Base-by-base conservation (phyloP, 164 flowering plant genomes). In the Nymphaea colorata region DNA sequence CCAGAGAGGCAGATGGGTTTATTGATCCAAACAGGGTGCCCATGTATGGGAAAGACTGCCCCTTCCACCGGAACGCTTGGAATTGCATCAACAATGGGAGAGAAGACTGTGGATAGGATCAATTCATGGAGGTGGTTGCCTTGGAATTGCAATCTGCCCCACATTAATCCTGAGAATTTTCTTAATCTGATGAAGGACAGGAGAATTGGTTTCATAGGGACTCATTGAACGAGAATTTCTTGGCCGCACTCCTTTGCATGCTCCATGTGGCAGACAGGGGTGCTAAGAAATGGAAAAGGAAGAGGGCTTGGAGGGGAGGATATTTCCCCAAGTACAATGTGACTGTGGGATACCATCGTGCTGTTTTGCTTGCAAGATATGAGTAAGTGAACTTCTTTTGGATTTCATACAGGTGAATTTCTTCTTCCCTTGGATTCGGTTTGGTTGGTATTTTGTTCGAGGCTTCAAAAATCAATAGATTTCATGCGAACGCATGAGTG, bases 271-370 rank as follows among this genome's bases (percentile, higher is more conserved):
- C 82, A 36, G 98, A 95, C 81, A 41, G 6, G 42, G 84, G 85
- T 41, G 97, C 87, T 1, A 83, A 74, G 79, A 95, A 85, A 79
- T 95, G 98, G 96, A 95, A 92, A 84, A 86, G 76, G 75, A 95
- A 85, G 53, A 94, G 98, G 18, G 94, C 98, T 67, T 95, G 98
- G 99, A 87, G 87, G 72, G 99, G 98, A 2, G 99, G 83, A 64
- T 86, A 84, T 73, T 95, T 88, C 65, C 99, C 99, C 3, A 80
- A 77, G 65, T 95, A 73, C 68, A 90, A 95, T 80, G 94, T 92
- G 36, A 95, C 97, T 0, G 91, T 95, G n/a, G 94, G 80, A 2
- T 95, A 95, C 76, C 99, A 95, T 75, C 83, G 99, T 2, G 99
- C 98, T 0, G 94, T 92, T 18, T 83, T 88, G 84, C 88, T 95